Evolutionary conservation across 2,329 filamentous ascomycete species (phyloP), one percentile per base, ranked within the genome.

Genomic region (Neurospora sp.): DNA sequence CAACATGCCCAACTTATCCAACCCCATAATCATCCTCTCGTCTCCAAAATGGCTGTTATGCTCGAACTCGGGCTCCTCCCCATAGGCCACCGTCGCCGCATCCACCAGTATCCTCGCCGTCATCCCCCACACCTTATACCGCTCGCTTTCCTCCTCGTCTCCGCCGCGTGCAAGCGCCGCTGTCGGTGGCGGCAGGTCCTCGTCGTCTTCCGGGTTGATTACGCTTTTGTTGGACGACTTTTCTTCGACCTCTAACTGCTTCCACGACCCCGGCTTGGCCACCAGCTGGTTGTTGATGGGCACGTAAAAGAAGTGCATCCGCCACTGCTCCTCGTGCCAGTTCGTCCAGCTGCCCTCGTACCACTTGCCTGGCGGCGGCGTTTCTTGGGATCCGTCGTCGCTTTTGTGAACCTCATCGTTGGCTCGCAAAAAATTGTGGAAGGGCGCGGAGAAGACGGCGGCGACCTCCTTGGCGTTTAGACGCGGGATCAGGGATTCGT

Each of bases 111-210:
- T 95, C 68, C 93, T 84, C 2, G 93, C 95, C 68, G 95, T 98
- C 93, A 98, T 95, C 17, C 95, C 95, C 87, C 94, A 97, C 4
- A 98, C 93, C 74, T 91, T 89, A 80, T 96, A 97, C 43, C 91
- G 84, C 2, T 83, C 82, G 4, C 80, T 77, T 11, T 80, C 78
- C 71, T 85, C 81, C 72, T 82, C 77, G 66, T 82, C 82, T 73
- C 23, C 46, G 38, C 38, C 38, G 23, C 46, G 46, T 1, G 85
- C 82, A 33, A 62, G 52, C 23, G 52, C 52, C 23, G 52, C 52
- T 4, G 52, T 62, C 13, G 52, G 52, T 0, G 52, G 52, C 52
- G 52, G 52, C 52, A 62, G 15, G 70, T 87, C 82, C 69, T 78
- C 73, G 46, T 73, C 73, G 38, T 72, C 72, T 36, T 71, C 71